Evolutionary conservation across 768 basidiomycete genomes (phyloP).

Genomic region (Albatrellus ellisii): DNA sequence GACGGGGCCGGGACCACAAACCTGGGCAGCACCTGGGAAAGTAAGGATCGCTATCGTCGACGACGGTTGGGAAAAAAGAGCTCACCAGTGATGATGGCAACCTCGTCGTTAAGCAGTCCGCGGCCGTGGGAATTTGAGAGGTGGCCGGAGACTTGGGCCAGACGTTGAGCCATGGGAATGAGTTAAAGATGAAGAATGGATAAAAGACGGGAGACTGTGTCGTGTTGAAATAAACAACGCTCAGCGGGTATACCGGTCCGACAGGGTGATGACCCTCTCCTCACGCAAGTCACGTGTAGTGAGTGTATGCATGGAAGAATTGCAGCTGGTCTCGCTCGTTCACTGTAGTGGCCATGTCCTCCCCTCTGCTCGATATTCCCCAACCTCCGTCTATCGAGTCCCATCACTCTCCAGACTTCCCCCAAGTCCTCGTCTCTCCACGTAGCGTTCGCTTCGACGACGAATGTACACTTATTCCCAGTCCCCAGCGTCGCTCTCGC

Average conservation of each 20-base stretch:
- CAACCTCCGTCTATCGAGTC: background rate
- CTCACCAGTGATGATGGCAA: conserved; percentile 65
- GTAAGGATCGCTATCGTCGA: conserved; percentile 6
- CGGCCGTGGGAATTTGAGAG: conserved; percentile 35
- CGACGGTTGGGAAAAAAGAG: background rate
- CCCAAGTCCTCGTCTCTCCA: conserved; percentile 1
- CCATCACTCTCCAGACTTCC: background rate
- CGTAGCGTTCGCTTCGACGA: conserved; percentile 51
- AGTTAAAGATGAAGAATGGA: no score
- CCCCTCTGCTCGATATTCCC: background rate
- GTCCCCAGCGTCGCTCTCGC: conserved; percentile 26
- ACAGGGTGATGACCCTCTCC: no score
- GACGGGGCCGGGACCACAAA: conserved; percentile 16
- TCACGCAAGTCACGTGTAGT: no score
- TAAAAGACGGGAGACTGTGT: no score
- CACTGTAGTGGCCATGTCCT: background rate
- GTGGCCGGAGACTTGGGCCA: conserved; percentile 61
- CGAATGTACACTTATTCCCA: conserved; percentile 67
- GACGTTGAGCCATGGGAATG: conserved; percentile 27
- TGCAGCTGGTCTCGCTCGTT: no score
- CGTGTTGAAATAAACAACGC: no score
- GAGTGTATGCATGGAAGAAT: no score
- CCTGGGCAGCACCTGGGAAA: conserved; percentile 60
- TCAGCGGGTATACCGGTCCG: no score
- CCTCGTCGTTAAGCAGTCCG: conserved; percentile 62